phyloP scores from a whole-genome alignment of 208 protist species.

The Trypanosoma scelopori region DNA sequence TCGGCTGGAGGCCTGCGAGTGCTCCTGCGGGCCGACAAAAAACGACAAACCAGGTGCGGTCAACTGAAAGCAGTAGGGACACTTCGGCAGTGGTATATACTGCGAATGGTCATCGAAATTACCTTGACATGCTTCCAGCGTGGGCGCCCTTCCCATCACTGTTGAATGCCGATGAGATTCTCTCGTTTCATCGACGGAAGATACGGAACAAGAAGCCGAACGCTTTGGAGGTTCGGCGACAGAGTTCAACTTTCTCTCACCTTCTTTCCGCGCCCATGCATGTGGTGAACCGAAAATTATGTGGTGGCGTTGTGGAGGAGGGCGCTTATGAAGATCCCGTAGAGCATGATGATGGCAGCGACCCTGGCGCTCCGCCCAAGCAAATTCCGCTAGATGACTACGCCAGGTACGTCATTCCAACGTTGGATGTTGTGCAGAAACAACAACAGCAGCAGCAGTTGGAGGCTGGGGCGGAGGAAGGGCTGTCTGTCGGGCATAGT shows the following conservation, averaged over 20 bases:
- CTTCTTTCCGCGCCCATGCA: conserved; percentile 16
- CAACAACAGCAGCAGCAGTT: neutral
- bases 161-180: conserved; percentile 25
- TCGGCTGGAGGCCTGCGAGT: neutral
- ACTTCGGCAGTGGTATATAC: neutral
- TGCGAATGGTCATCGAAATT: neutral
- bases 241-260: conserved; percentile 19
- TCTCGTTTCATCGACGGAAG: conserved; percentile 19
- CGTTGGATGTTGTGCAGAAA: neutral
- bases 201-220: neutral
- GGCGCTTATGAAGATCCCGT: neutral
- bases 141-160: conserved; percentile 21
- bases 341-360: neutral
- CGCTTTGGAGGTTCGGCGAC: neutral
- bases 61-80: no score
- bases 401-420: conserved; percentile 28
- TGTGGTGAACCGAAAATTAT: neutral
- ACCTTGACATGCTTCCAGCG: conserved; percentile 22
- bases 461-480: neutral
- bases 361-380: conserved; percentile 19
- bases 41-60: neutral
- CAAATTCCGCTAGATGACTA: conserved; percentile 27
- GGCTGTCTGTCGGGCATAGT: neutral
- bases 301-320: neutral
- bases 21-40: conserved; percentile 7